Base-by-base conservation (phyloP, 257 asterid species). In the Nyctanthes arbortristis region DNA sequence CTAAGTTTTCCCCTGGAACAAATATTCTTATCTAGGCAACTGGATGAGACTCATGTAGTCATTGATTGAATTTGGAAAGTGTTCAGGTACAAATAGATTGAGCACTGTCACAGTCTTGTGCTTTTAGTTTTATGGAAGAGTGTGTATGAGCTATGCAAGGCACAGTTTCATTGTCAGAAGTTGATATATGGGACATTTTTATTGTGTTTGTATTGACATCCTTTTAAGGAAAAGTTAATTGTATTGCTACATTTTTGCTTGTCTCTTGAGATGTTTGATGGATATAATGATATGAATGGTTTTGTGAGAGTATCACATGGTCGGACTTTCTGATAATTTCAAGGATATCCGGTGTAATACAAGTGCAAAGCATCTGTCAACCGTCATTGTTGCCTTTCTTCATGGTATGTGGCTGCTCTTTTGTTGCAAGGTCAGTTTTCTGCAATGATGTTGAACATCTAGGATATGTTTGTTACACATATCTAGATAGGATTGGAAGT, bases 1-100 rank as follows among this genome's bases (percentile, higher is more conserved):
- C 61, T 68, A 30, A 43, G 14, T 33, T 65, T 72, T 68, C 36
- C 75, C 36, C 27, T n/a, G 55, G 69, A 71, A 29, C 77, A 33
- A 59, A n/a, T n/a, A n/a, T n/a, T 43, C 16, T 32, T 39, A 72
- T 29, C 32, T 65, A 58, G 60, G 36, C 31, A 47, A 55, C 36
- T 61, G 69, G 20, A n/a, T n/a, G n/a, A 61, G 16, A n/a, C 43
- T 61, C 6, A 1, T n/a, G 25, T 32, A 14, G 32, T 10, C 20
- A 22, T 35, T 62, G 24, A n/a, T 30, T 61, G 43, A 29, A 54
- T 36, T 43, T 68, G 40, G 37, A 69, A 47, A 32, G 12, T 14
- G 3, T 6, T 52, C 29, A 52, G 10, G 31, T 47, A 49, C 61
- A 69, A 65, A 74, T 74, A 57, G 68, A 63, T 77, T 70, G 61